Conservation (phyloP, 1,284 basidiomycete genomes). For the Austroboletus olivaceoglutinosus region DNA sequence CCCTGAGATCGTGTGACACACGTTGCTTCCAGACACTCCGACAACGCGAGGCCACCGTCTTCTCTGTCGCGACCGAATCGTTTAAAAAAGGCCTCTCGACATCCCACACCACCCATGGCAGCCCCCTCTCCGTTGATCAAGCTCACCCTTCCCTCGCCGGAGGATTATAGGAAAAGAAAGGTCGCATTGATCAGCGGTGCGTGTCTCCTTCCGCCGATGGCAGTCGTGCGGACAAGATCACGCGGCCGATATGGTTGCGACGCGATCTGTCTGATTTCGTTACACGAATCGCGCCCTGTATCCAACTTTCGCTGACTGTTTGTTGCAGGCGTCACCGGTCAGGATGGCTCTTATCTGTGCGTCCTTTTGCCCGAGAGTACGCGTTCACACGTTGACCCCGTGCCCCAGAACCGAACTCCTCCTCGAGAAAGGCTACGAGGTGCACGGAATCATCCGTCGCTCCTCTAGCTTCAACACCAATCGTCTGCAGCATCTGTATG, state of each 20-base stretch:
- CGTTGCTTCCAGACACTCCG: not conserved
- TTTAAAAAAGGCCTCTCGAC: not conserved
- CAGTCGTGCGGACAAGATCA: not conserved
- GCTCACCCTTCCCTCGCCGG: conserved; percentile 62
- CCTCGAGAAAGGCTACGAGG: conserved; percentile 84
- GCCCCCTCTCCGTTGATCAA: conserved; percentile 44
- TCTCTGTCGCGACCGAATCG: not conserved
- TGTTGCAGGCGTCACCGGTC: conserved; percentile 79
- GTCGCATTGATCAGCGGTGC: conserved; percentile 86
- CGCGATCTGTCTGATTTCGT: conserved; percentile 1
- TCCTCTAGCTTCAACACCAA: conserved; percentile 94
- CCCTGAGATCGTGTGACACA: not conserved
- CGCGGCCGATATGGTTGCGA: not conserved
- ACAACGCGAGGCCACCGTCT: not conserved
- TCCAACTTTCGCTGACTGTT: conserved; percentile 7
- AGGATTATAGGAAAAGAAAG: conserved; percentile 82
- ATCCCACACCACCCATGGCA: conserved; percentile 18
- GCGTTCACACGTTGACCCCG: conserved; percentile 13
- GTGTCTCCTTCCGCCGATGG: conserved; percentile 17
- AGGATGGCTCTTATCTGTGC: conserved; percentile 88
- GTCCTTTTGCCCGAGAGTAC: conserved; percentile 22
- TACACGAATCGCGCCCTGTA: not conserved
- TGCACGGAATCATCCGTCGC: conserved; percentile 90
- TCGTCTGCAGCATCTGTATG: conserved; percentile 85
- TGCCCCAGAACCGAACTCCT: conserved; percentile 71